Evolutionary conservation across 148 eudicot species (phyloP), one percentile per base, ranked within the genome.

Genomic region (Salicornia ramosissima): DNA sequence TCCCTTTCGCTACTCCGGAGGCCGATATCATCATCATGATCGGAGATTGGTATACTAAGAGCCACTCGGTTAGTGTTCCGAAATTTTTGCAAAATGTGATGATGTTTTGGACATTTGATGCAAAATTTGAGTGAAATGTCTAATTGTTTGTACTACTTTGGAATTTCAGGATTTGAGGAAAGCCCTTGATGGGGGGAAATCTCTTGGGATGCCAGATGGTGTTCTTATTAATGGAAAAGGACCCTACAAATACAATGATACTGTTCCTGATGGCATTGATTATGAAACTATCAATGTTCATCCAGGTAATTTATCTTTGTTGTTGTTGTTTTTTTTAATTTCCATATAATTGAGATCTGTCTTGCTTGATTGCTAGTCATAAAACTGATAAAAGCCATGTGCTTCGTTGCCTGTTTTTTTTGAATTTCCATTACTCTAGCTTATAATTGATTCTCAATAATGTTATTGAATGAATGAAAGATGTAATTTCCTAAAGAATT

Each of bases 201-300:
- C 84, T 64, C 96, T 94, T 21, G 96, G 98, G 73, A 94, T 87
- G 97, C 97, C 97, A 3, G 91, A 94, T 74, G 98, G 98, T 67
- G 98, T 94, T 71, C 81, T 94, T 63, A 91, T 95, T 18, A 95
- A 95, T 73, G 99, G 99, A 60, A 95, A 89, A 83, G 99, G 99
- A 30, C 99, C 98, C 26, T 94, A 81, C 63, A 75, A 83, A 81
- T 94, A 94, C 43, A 94, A 94, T 74, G 81, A 83, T 71, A 80
- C 90, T 77, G 99, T 94, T 30, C 85, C 97, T 49, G 97, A 82
- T 76, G 97, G 96, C 67, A 94, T 94, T 77, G 97, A 94, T 71
- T 83, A 80, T 65, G 90, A 87, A 76, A 88, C 91, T 71, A 73
- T 94, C 67, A 70, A 88, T 65, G 99, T 94, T 31, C 81, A 87